These are phyloP conservation scores for Ceriops zippeliana DNA, from an alignment of 345 rosid species.

Conservation along the genomic window DNA sequence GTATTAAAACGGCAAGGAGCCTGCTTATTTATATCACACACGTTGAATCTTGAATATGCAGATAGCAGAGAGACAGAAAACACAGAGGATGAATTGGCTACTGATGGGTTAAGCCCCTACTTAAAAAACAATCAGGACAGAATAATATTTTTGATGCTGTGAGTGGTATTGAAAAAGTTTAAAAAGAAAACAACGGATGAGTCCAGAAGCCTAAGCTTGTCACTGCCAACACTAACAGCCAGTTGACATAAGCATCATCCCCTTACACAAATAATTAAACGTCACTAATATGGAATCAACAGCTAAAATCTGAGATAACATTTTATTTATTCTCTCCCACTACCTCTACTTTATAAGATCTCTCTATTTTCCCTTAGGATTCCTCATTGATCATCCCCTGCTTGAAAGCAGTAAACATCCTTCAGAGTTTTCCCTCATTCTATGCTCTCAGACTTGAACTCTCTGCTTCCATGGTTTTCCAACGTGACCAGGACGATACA, in stretches of 20 bases:
- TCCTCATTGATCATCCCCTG: slow-evolving; percentile 14
- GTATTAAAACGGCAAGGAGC: too few relatives aligned
- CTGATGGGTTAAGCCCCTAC: slow-evolving; percentile 16
- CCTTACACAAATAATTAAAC: slow-evolving; percentile 6
- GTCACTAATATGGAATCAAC: slow-evolving; percentile 13
- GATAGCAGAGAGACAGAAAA: neutral
- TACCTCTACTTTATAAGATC: slow-evolving; percentile 3
- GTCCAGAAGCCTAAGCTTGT: slow-evolving; percentile 29
- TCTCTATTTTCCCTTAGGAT: slow-evolving; percentile 16
- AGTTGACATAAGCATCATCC: slow-evolving; percentile 22
- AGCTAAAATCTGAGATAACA: neutral
- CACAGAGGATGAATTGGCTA: slow-evolving; percentile 11
- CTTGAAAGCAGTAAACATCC: neutral
- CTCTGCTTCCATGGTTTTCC: slow-evolving; percentile 25
- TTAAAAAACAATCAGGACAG: slow-evolving; percentile 12
- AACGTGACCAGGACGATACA: slow-evolving; percentile 4
- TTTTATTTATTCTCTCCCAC: slow-evolving; percentile 14
- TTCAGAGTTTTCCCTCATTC: too few relatives aligned
- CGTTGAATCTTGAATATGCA: neutral
- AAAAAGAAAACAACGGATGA: slow-evolving; percentile 19
- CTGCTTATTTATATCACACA: slow-evolving; percentile 7
- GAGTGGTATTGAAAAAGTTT: neutral
- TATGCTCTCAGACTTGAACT: neutral
- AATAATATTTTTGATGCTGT: slow-evolving; percentile 20
- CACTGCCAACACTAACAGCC: slow-evolving; percentile 12